Evolutionary conservation across 1,284 basidiomycete genomes (phyloP), one percentile per base, ranked within the genome.

Genomic region (Singerocomus rubriflavus): DNA sequence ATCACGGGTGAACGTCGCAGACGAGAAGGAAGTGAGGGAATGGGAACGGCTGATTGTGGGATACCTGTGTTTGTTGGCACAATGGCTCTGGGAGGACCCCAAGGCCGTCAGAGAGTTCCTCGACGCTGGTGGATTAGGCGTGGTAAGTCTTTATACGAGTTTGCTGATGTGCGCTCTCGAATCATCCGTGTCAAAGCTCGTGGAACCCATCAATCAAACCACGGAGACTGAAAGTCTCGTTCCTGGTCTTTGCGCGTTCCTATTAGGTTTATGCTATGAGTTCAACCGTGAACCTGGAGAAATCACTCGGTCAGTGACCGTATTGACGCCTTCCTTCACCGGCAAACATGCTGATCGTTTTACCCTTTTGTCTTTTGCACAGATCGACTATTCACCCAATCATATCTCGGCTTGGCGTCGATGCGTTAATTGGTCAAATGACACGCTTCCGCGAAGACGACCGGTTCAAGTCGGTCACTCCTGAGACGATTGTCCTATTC

Each of bases 51-150:
- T 98, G 51, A 85, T 94, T 63, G 84, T 92, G 6, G 90, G 86
- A 1, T 96, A 98, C 67, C 75, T 98, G 37, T 81, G 84, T 35
- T 70, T 97, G 41, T 75, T 99, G 17, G 79, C 83, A 14, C 89
- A 92, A 47, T 99, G 96, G 96, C 75, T 98, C n/a, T 98, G 94
- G 93, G 94, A 98, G 60, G 93, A 95, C 57, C 86, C 93, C 0
- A 79, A 78, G 47, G 87, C 89, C 0, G 93, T 98, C 40, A 79
- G 85, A 49, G 94, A 93, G 66, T 95, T 98, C 65, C 73, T 99
- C 52, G 87, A 91, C 63, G 89, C 91, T 10, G 91, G 93, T 12
- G 94, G 94, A 44, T 71, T 99, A 48, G 90, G 93, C 51, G 84
- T 93, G 57, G 93, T 96, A 67, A 64, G 91, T 81, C 0, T 32